phyloP scores from a whole-genome alignment of 441 rosid species.

The Lepidium campestre region DNA sequence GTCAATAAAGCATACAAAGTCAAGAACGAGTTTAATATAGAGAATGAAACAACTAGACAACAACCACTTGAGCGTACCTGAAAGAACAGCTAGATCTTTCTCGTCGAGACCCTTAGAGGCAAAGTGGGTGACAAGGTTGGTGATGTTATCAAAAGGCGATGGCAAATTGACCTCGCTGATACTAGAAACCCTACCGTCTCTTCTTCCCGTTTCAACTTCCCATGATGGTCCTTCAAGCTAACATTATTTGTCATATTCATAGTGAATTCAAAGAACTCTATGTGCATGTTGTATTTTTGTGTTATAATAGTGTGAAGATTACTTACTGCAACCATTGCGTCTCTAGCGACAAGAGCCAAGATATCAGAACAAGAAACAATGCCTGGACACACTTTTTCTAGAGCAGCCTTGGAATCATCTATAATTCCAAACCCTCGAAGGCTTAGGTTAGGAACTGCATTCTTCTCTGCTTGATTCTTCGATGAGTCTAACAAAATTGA shows the following conservation, averaged over 20 bases:
- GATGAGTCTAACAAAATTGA: constrained; percentile 48
- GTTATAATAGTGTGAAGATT: background rate
- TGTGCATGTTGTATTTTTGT: background rate
- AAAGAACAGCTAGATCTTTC: constrained; percentile 56
- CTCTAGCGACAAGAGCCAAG: constrained; percentile 53
- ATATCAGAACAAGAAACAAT: constrained; percentile 70
- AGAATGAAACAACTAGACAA: too few relatives aligned
- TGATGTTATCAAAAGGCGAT: constrained; percentile 40
- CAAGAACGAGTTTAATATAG: background rate
- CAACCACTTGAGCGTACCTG: too few relatives aligned
- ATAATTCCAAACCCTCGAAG: constrained; percentile 46
- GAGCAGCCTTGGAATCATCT: constrained; percentile 47
- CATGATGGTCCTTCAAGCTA: constrained; percentile 47
- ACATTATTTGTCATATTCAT: background rate
- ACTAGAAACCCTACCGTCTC: constrained; percentile 54
- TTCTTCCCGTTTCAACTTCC: constrained; percentile 69
- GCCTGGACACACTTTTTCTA: constrained; percentile 51
- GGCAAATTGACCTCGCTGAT: constrained; percentile 45
- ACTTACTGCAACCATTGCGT: constrained; percentile 53
- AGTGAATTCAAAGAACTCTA: background rate
- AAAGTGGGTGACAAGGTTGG: constrained; percentile 30
- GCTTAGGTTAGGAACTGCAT: constrained; percentile 44
- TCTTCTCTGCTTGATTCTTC: constrained; percentile 42
- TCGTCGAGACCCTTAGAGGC: constrained; percentile 35
- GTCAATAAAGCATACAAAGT: background rate